Base-by-base conservation (phyloP, 148 eudicot species). In the Talinum fruticosum region DNA sequence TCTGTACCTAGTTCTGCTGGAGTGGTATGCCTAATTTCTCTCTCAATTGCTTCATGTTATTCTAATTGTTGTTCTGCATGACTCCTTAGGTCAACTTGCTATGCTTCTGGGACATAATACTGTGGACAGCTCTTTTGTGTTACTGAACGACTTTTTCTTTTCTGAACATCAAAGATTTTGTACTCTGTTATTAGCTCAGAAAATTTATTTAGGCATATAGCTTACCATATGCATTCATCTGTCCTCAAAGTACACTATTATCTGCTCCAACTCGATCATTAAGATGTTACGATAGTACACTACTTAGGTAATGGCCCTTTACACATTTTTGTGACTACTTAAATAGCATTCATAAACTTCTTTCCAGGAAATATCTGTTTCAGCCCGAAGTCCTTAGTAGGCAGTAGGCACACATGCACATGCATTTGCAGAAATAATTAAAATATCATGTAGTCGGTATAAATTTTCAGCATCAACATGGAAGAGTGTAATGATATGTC, bases 1-100 rank as follows among this genome's bases (percentile, higher is more conserved):
- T 82, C 91, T 12, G 78, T 92, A 72, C 98, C 97, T 16, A 90
- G 92, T 81, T 83, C 91, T 49, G 87, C 84, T 83, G 97, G 97
- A 64, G 77, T 88, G 98, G 98, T 94, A 93, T 84, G 88, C 1
- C 32, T 41, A 45, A 65, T 32, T 72, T 76, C 30, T 24, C 16
- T 59, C 34, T 35, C 65, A 28, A 15, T 21, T 5, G 8, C 44
- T 29, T 29, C 24, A 19, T 74, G 54, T 69, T 10, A 45, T 47
- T 28, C 35, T 69, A 49, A 53, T 28, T 78, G 64, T 15, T 62
- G n/a, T 66, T 71, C 21, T 33, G 18, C 38, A 8, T 33, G 61
- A 71, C 21, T 32, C 51, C 61, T n/a, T n/a, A n/a, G n/a, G n/a
- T n/a, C 64, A 57, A 16, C 51, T 59, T 53, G 26, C 10, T 13